Evolutionary conservation across 306 rosid genomes (phyloP).

Genomic region (Malus domestica): ASM211411v1 NC_041799.1:4282501-4283000

Average conservation of each 20-base stretch:
- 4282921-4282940: conserved; percentile 53
- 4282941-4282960: conserved; percentile 56
- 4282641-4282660: neutral
- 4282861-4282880: conserved; percentile 50
- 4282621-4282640: neutral
- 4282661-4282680: neutral
- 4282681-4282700: neutral
- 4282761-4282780: conserved; percentile 81
- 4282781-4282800: conserved; percentile 75
- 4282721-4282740: conserved; percentile 86
- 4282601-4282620: neutral
- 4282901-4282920: conserved; percentile 75
- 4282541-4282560: neutral
- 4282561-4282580: neutral
- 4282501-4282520: neutral
- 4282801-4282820: conserved; percentile 80
- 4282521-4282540: neutral
- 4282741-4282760: conserved; percentile 70
- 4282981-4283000: conserved; percentile 47
- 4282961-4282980: conserved; percentile 58
- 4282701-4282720: neutral
- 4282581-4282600: neutral
- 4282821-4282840: conserved; percentile 72
- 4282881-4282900: conserved; percentile 77
- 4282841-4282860: conserved; percentile 85